Evolutionary conservation across 2,329 filamentous ascomycete genomes (phyloP).

Genomic region (Neoarthrinium moseri): DNA sequence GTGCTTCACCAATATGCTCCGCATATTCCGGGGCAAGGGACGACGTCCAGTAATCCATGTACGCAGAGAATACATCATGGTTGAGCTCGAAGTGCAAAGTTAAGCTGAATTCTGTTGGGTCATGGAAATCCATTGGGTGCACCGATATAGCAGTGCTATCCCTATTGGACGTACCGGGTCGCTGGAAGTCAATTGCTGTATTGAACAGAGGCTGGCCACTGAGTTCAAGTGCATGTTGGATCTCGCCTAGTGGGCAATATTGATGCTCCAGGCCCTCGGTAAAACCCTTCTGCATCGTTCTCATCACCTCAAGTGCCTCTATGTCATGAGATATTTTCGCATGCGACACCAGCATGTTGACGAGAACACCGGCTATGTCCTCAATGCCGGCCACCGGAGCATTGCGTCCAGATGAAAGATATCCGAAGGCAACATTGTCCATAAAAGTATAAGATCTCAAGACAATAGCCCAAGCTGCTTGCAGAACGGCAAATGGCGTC

Average conservation of each 20-base stretch:
- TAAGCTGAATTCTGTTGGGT: slow-evolving; percentile 11
- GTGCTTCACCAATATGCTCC: slow-evolving; percentile 7
- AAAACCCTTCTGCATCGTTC: neutral
- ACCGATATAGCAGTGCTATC: neutral
- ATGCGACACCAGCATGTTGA: slow-evolving; percentile 8
- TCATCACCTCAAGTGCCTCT: neutral
- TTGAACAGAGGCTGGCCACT: slow-evolving; percentile 10
- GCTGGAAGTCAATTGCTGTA: slow-evolving; percentile 9
- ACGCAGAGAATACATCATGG: slow-evolving; percentile 1
- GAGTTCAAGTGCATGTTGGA: slow-evolving; percentile 11
- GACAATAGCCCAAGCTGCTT: slow-evolving; percentile 5
- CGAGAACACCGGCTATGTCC: neutral
- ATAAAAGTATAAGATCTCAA: neutral
- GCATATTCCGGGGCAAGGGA: slow-evolving; percentile 1
- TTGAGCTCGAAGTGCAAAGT: slow-evolving; percentile 10
- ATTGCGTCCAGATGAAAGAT: slow-evolving; percentile 1
- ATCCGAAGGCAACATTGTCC: slow-evolving; percentile 6
- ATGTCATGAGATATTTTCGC: slow-evolving; percentile 1
- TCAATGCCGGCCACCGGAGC: slow-evolving; percentile 6
- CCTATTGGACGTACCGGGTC: neutral
- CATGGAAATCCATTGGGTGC: slow-evolving; percentile 1
- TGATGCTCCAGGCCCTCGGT: slow-evolving; percentile 4
- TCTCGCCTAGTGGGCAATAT: slow-evolving; percentile 4
- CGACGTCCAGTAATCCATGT: slow-evolving; percentile 9
- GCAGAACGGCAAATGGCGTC: slow-evolving; percentile 7